These are phyloP conservation scores for Skeletonema costatum DNA, from an alignment of 108 stramenopile genomes.

Conservation along the genomic window DNA sequence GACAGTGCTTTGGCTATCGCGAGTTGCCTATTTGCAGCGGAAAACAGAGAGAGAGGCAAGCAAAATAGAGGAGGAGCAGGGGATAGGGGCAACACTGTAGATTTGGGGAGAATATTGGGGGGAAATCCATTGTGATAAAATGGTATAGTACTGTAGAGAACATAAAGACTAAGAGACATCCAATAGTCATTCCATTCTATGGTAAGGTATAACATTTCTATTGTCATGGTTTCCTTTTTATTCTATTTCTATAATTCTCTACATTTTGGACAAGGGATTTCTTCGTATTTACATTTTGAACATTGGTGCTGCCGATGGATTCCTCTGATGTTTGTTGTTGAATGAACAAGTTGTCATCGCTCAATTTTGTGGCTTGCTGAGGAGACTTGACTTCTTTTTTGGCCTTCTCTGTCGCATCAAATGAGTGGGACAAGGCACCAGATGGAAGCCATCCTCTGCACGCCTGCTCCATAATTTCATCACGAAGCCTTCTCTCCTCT, in stretches of 20 bases:
- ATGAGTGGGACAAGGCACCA: constrained; percentile 42
- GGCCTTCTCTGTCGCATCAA: background rate
- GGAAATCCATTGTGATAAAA: background rate
- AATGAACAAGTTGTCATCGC: constrained; percentile 17
- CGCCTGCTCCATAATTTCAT: constrained; percentile 84
- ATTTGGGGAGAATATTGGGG: background rate
- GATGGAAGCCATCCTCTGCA: constrained; percentile 84
- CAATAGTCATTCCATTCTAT: background rate
- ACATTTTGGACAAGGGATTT: constrained; percentile 12
- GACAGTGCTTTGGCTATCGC: constrained; percentile 16
- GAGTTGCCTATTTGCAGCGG: constrained; percentile 50
- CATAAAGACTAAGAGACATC: background rate
- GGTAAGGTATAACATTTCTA: background rate
- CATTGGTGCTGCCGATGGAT: background rate
- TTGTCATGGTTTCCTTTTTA: background rate
- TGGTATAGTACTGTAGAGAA: background rate
- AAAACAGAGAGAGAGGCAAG: constrained; percentile 48
- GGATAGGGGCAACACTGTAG: background rate
- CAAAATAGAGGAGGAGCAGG: background rate
- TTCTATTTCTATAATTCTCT: constrained; percentile 2
- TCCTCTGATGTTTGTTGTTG: background rate
- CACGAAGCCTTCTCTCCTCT: constrained; percentile 54
- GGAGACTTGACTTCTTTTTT: background rate
- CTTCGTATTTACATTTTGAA: background rate
- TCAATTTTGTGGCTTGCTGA: constrained; percentile 2